These are phyloP conservation scores for Plasmodium fragile DNA, from an alignment of 169 alveolate species.

Conservation along the genomic window DNA sequence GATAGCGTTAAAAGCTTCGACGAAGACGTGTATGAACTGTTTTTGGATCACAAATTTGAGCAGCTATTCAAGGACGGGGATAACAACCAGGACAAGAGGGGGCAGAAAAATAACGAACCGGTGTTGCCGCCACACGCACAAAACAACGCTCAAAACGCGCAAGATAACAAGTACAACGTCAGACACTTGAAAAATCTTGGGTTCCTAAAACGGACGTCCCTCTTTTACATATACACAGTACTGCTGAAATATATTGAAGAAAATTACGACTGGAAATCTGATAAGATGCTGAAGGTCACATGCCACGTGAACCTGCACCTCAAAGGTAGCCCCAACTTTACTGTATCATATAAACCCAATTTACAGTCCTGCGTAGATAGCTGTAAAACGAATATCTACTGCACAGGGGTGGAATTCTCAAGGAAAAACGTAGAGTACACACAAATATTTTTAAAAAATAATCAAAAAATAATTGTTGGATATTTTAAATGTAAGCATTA, in stretches of 20 bases:
- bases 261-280: slow-evolving; percentile 14
- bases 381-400: slow-evolving; percentile 81
- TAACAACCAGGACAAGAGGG: slow-evolving; percentile 5
- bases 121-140: background rate
- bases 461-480: slow-evolving; percentile 61
- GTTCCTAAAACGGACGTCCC: slow-evolving; percentile 17
- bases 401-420: slow-evolving; percentile 77
- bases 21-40: slow-evolving; percentile 57
- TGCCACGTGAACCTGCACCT: slow-evolving; percentile 47
- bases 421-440: slow-evolving; percentile 38
- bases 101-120: background rate
- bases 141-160: slow-evolving; percentile 2
- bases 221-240: slow-evolving; percentile 25
- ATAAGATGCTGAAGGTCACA: slow-evolving; percentile 32
- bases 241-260: slow-evolving; percentile 60
- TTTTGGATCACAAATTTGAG: slow-evolving; percentile 31
- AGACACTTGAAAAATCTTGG: slow-evolving; percentile 15
- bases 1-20: slow-evolving; percentile 32
- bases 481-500: slow-evolving; percentile 73
- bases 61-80: slow-evolving; percentile 2
- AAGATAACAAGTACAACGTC: slow-evolving; percentile 23
- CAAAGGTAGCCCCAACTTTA: slow-evolving; percentile 41
- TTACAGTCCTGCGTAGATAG: slow-evolving; percentile 76
- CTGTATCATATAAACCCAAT: slow-evolving; percentile 65
- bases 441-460: slow-evolving; percentile 57